Evolutionary conservation across 176 grass and related monocot species (phyloP), one percentile per base, ranked within the genome.

Genomic region (Melocanna baccifera): DNA sequence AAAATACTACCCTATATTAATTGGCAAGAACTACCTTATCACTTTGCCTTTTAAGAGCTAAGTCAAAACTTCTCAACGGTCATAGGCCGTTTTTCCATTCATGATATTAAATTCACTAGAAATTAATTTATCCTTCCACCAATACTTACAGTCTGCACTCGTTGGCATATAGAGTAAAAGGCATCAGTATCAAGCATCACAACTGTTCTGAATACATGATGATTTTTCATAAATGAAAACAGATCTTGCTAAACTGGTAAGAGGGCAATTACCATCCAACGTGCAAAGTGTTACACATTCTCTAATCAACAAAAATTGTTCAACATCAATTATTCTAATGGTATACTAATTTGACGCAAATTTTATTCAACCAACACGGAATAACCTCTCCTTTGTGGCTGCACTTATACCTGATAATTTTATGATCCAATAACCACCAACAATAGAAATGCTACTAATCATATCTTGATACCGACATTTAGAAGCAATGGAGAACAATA

Each of bases 221-320:
- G 22, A 34, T 55, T 67, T 56, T 56, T 46, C 25, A 74, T 25
- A 75, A 47, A 67, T 67, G 18, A 57, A 32, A 58, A 39, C 12
- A 75, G 4, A 57, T 11, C 11, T 73, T 86, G 12, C 19, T 81
- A 20, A 41, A 26, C 47, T 48, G 57, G 9, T 46, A 57, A 57
- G 62, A 37, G 75, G 25, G 12, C 41, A 78, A 62, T 34, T 69
- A 78, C 9, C 20, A 71, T 71, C 20, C 9, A 32, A 62, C 20
- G 7, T 58, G 16, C 4, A 47, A 40, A 67, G 53, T 45, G 50
- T 46, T 43, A 75, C 74, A 57, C 37, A 81, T 62, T 63, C 25
- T 87, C 32, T 74, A 29, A 42, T 56, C 18, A 81, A 75, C 12
- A 67, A 25, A 66, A 67, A 67, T 7, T 66, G 70, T 81, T 75